Conservation (phyloP, 169 alveolate species). For the Plasmodium gallinaceum region DNA sequence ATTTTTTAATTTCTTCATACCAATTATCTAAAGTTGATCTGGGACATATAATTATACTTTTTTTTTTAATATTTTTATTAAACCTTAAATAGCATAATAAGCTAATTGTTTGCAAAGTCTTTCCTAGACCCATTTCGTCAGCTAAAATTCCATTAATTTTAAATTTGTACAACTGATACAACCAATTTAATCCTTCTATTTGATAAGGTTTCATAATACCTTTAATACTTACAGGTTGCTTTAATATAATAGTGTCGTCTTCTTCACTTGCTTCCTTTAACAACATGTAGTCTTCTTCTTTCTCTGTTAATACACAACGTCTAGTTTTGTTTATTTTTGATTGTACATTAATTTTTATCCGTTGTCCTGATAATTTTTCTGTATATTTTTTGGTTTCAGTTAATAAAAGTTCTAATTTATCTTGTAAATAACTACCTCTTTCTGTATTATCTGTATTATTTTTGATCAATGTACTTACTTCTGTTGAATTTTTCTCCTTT, state of each 20-base stretch:
- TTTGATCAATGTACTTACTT: constrained; percentile 78
- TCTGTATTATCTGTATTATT: constrained; percentile 78
- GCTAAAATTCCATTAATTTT: constrained; percentile 98
- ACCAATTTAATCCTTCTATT: constrained; percentile 97
- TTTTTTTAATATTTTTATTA: constrained; percentile 94
- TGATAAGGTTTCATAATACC: constrained; percentile 96
- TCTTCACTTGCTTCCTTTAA: constrained; percentile 56
- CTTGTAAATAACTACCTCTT: constrained; percentile 46
- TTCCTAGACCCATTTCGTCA: constrained; percentile 99
- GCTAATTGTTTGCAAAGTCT: constrained; percentile 97
- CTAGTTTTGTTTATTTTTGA: constrained; percentile 10
- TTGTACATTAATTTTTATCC: constrained; percentile 34
- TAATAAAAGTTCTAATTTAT: constrained; percentile 33
- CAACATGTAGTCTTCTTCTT: constrained; percentile 64
- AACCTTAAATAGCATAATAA: constrained; percentile 93
- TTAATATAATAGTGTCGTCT: constrained; percentile 38
- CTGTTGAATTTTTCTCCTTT: constrained; percentile 35
- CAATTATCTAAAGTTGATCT: constrained; percentile 97
- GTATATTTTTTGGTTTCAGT: constrained; percentile 54
- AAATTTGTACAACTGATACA: constrained; percentile 94
- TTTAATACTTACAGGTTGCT: constrained; percentile 80
- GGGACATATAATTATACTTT: constrained; percentile 97
- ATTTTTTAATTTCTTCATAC: constrained; percentile 96
- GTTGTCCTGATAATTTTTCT: constrained; percentile 62
- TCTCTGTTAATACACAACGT: constrained; percentile 63